Base-by-base conservation (phyloP, 441 rosid genomes). In the Populus hybrid region DNA sequence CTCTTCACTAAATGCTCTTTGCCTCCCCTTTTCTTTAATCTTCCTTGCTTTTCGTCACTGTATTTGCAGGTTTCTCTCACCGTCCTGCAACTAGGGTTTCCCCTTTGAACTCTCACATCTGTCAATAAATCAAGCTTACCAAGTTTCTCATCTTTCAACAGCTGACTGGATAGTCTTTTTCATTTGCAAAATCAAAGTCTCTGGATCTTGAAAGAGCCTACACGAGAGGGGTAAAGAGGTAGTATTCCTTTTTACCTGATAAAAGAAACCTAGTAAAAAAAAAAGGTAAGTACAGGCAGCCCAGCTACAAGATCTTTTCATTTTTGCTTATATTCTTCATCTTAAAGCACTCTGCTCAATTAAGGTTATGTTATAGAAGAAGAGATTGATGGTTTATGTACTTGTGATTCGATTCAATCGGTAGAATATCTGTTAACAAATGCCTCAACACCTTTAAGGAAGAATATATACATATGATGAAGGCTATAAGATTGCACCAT, bases 11-110 rank as follows among this genome's bases (percentile, higher is more conserved):
- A 85, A 83, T 83, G 80, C 90, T 82, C 87, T 86, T 86, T 89
- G 89, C 90, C 87, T 69, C 79, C 78, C 75, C 78, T 78, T 80
- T 77, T 80, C 26, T 34, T 40, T 21, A 54, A 73, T 71, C 68
- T 68, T 66, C 80, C 73, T 79, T 20, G 28, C 75, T 76, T 85
- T 81, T 85, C 81, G 78, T 80, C 78, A 73, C 88, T 83, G 90
- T 82, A 54, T 84, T 70, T 85, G 88, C 88, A 84, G 89, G 73
- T 70, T 72, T 74, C 73, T 78, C 73, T 79, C 70, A 77, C 79
- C 70, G 63, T 77, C 84, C 84, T 77, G 80, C 84, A 83, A 73
- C 83, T 86, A 87, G 93, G 90, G 87, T 86, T 85, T 81, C 67
- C 75, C 75, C 83, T 72, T 59, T 35, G 35, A 78, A 82, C 82